Conservation (phyloP, 208 protist species). For the Acanthamoeba healyi region DNA sequence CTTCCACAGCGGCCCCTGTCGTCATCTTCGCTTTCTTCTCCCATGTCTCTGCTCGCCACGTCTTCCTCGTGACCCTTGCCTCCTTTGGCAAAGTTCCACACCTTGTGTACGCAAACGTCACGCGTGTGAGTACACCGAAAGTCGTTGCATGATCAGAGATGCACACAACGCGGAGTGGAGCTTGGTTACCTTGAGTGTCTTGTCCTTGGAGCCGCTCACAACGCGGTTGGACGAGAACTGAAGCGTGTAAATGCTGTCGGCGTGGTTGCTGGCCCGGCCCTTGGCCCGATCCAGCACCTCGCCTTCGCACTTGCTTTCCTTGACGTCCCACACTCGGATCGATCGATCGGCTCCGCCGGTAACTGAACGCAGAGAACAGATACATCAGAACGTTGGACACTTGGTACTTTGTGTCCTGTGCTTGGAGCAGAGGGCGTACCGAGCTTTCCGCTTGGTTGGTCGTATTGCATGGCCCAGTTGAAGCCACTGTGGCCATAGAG, state of each 20-base stretch:
- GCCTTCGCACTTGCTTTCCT: constrained; percentile 39
- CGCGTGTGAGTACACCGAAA: not conserved
- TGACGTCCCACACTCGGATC: constrained; percentile 29
- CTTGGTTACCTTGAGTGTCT: not conserved
- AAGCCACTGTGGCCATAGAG: constrained; percentile 45
- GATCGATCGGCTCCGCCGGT: constrained; percentile 44
- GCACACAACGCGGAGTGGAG: too few relatives aligned
- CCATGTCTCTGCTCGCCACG: not conserved
- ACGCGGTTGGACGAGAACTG: constrained; percentile 49
- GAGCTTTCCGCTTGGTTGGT: constrained; percentile 29
- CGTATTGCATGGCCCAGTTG: constrained; percentile 62
- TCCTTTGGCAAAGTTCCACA: constrained; percentile 41
- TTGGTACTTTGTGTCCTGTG: too few relatives aligned
- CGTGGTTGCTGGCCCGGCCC: constrained; percentile 36
- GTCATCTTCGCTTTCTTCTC: constrained; percentile 40
- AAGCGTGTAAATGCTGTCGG: constrained; percentile 45
- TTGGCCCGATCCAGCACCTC: constrained; percentile 39
- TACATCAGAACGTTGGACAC: too few relatives aligned
- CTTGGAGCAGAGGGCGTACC: not conserved
- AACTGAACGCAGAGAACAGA: too few relatives aligned
- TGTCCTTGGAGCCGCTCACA: constrained; percentile 46
- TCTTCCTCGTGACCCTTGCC: not conserved
- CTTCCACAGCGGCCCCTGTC: not conserved
- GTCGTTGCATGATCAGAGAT: not conserved
- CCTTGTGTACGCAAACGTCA: not conserved